Percentiles rank a stretch among this genome's conserved stretches.
phyloP scores from a whole-genome alignment of 2,329 filamentous ascomycete genomes.

The Lecanicillium sp. region DNA sequence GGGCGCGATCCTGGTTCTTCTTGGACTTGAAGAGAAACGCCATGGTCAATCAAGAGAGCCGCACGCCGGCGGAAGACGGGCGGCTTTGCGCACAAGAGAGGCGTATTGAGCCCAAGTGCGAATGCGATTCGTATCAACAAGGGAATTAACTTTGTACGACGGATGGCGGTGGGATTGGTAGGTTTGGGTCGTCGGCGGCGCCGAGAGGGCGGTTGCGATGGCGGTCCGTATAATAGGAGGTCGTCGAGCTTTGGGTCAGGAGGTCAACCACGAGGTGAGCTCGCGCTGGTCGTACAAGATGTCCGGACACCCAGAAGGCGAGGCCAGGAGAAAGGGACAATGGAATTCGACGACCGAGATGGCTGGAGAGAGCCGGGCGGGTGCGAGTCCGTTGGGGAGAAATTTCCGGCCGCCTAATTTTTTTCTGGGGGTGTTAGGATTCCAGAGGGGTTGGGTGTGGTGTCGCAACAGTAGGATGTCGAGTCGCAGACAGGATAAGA shows the following conservation, averaged over 20 bases:
- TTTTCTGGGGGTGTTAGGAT: conserved; percentile 7
- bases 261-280: not conserved
- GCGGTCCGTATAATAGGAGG: conserved; percentile 2
- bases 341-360: conserved; percentile 29
- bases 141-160: not conserved
- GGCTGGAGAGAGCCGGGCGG: conserved; percentile 24
- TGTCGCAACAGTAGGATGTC: not conserved
- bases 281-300: not conserved
- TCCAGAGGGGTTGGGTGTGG: conserved; percentile 7
- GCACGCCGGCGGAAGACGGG: conserved; percentile 24
- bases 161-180: not conserved
- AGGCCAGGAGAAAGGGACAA: conserved; percentile 14
- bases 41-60: conserved; percentile 47
- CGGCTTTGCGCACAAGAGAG: conserved; percentile 13
- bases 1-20: conserved; percentile 59
- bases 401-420: conserved; percentile 4
- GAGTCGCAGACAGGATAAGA: too few relatives aligned
- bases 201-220: not conserved
- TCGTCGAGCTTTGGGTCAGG: not conserved
- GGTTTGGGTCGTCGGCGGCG: not conserved
- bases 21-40: conserved; percentile 79
- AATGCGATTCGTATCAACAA: conserved; percentile 10
- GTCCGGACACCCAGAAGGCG: not conserved
- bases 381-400: conserved; percentile 1
- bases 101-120: conserved; percentile 7